Percentiles rank a stretch among this genome's conserved stretches.
These are phyloP conservation scores for Penicillium coprophilum DNA, from an alignment of 495 filamentous ascomycete species.

Conservation along the genomic window DNA sequence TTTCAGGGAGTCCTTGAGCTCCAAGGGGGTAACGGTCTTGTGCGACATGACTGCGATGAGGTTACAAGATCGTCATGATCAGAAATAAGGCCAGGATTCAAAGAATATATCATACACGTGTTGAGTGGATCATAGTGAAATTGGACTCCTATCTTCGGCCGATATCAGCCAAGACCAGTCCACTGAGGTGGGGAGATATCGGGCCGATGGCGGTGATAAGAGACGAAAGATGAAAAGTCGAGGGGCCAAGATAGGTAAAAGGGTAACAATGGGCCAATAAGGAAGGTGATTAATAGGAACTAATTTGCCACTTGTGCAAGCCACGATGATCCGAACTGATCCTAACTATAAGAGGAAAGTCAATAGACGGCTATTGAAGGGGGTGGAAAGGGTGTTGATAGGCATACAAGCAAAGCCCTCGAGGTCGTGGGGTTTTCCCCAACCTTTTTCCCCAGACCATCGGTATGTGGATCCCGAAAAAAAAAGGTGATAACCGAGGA, in stretches of 20 bases:
- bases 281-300: background rate
- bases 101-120: too few relatives aligned
- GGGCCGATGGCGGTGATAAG: background rate
- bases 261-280: constrained; percentile 7
- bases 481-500: constrained; percentile 18
- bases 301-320: background rate
- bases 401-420: too few relatives aligned
- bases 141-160: background rate
- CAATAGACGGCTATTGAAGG: background rate
- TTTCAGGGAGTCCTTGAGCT: constrained; percentile 17
- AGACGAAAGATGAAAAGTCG: background rate
- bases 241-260: background rate
- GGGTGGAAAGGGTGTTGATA: too few relatives aligned
- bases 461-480: constrained; percentile 27
- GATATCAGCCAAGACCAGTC: background rate
- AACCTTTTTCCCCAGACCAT: constrained; percentile 21
- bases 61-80: background rate
- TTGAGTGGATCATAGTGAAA: background rate
- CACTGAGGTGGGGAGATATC: background rate
- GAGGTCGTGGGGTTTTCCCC: constrained; percentile 6
- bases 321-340: background rate
- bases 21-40: constrained; percentile 8
- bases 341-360: constrained; percentile 11
- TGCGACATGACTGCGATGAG: background rate
- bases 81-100: too few relatives aligned